Base-by-base conservation (phyloP, 495 filamentous ascomycete genomes). In the Thermothielavioides terrestris region DNA sequence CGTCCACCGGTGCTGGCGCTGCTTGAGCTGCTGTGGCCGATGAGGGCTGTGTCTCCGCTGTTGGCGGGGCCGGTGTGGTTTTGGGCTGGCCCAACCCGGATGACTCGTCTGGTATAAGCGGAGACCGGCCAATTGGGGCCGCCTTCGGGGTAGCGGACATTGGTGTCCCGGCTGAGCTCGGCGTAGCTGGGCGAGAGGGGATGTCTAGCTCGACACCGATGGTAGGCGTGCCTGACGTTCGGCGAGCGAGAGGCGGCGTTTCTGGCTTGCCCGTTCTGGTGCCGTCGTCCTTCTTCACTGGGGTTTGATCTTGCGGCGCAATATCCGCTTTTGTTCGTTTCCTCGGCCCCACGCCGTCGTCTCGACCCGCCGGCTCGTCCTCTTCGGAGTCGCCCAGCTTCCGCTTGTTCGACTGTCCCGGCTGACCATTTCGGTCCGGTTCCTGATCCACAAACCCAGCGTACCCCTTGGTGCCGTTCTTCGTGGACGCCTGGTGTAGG, bases 151-250 rank as follows among this genome's bases (percentile, higher is more conserved):
- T 64, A 15, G 62, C 65, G 21, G 65, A 57, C n/a, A 60, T 64
- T 21, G 67, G 67, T 14, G 52, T 55, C 1, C 55, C 55, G 17
- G 51, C 43, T 21, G 62, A 59, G 26, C 61, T 61, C 9, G 76
- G 77, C 1, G 77, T 79, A 0, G 75, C 73, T 17, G 75, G 75
- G 37, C 77, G 62, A 3, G 75, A 78, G n/a, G 77, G 74, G 50
- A 80, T 77, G 49, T 74, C 67, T 46, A 80, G 70, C 57, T 77
- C 71, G 43, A 75, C 61, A 43, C 73, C 72, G n/a, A 72, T 57
- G 2, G 60, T 58, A 0, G 72, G 73, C 1, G 69, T 67, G 20
- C 56, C 54, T 0, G 70, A 73, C 2, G 66, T 59, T 8, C 68
- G 59, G 5, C 68, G 61, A 18, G 46, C 46, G 15, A 66, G 49